Evolutionary conservation across 352 stramenopile species (phyloP), one percentile per base, ranked within the genome.

Genomic region (Pythium aquatile): DNA sequence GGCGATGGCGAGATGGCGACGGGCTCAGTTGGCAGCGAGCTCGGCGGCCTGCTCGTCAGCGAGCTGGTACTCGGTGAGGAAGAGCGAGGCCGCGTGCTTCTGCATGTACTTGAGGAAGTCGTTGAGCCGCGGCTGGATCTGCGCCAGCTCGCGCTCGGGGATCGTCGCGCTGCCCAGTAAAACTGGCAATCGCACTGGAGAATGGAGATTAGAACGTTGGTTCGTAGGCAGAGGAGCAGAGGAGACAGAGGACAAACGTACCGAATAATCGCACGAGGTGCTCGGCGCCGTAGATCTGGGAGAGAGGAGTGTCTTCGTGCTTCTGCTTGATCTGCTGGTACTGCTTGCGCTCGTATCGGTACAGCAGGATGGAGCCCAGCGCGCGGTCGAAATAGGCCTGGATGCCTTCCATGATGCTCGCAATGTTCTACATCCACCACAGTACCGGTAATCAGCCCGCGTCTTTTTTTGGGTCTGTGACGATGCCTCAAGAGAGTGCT

Each of bases 201-300:
- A 2, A 16, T 2, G 20, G 20, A 24, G 20, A 24, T 24, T 24
- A 24, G 20, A 24, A 24, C 20, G 20, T 24, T 24, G 20, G 20
- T 24, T 24, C 20, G 20, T 24, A 24, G 20, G 20, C 20, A 24
- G 20, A 64, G 10, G 29, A 30, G 46, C 4, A 51, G 44, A 55
- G 9, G 10, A 32, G 51, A 49, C 37, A 46, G 46, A 35, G 24
- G 62, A 70, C 4, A 29, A 24, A 87, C 78, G 72, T 64, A 90
- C 90, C 79, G 71, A 98, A 97, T 20, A 98, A 72, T 47, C 93
- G 78, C 26, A 98, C 77, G 5, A 98, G 75, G 53, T 97, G 90
- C 63, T 98, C 90, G 16, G 84, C 90, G 26, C 91, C 91, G 66
- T 98, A 98, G 29, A 98, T 86, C 67, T 97, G 74, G n/a, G 87